Conservation (phyloP, 352 stramenopile species). For the Globisporangium lucens region DNA sequence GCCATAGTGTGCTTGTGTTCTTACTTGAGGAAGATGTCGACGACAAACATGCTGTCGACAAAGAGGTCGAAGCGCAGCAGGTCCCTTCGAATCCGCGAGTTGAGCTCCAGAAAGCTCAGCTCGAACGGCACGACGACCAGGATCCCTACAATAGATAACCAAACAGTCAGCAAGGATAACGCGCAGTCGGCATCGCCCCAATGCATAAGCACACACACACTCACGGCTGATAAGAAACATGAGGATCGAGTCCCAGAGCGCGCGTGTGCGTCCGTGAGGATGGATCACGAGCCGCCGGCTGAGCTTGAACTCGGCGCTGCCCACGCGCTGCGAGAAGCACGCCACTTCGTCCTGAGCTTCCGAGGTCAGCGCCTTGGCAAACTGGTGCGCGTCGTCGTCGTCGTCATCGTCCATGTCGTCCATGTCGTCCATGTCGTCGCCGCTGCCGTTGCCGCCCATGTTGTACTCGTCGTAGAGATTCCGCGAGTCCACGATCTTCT, state of each 20-base stretch:
- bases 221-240: slow-evolving; percentile 65
- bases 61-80: slow-evolving; percentile 58
- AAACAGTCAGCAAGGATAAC: not conserved
- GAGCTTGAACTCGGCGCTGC: slow-evolving; percentile 49
- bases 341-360: slow-evolving; percentile 64
- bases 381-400: slow-evolving; percentile 21
- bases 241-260: slow-evolving; percentile 55
- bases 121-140: slow-evolving; percentile 66
- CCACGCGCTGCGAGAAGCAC: slow-evolving; percentile 55
- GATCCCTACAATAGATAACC: slow-evolving; percentile 32
- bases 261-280: slow-evolving; percentile 51
- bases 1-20: not conserved
- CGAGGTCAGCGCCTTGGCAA: slow-evolving; percentile 11
- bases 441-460: not conserved
- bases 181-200: not conserved
- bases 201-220: slow-evolving; percentile 3
- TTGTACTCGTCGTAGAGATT: slow-evolving; percentile 14
- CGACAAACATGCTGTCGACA: slow-evolving; percentile 57
- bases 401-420: slow-evolving; percentile 14
- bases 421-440: slow-evolving; percentile 10
- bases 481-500: not conserved
- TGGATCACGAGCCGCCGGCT: slow-evolving; percentile 49
- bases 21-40: slow-evolving; percentile 76
- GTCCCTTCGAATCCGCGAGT: slow-evolving; percentile 21
- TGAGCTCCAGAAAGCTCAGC: slow-evolving; percentile 56